Evolutionary conservation across 2,329 filamentous ascomycete genomes (phyloP).

Genomic region (Akanthomyces lecanii): DNA sequence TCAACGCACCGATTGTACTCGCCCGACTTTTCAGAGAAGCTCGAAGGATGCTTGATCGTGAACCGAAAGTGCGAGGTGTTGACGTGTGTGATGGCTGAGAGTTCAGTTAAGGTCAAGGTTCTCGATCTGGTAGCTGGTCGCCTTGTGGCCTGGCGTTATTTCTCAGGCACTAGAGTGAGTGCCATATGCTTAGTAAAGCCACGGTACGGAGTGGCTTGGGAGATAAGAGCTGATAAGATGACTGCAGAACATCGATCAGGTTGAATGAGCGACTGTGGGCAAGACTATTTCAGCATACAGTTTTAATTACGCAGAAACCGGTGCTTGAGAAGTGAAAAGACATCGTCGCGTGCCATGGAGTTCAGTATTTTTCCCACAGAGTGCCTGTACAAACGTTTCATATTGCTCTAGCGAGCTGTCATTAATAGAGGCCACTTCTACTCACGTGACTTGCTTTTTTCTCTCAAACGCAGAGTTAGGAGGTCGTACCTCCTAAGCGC

Average conservation of each 20-base stretch:
- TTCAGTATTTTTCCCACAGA: too few species aligned
- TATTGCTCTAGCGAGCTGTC: not conserved
- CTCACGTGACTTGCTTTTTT: slow-evolving; percentile 12
- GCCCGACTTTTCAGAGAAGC: not conserved
- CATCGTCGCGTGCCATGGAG: too few species aligned
- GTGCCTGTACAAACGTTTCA: too few species aligned
- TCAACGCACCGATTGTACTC: too few species aligned
- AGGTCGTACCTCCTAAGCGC: slow-evolving; percentile 9
- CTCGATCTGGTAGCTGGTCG: not conserved
- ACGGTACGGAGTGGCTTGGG: not conserved
- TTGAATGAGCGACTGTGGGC: not conserved
- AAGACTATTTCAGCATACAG: not conserved
- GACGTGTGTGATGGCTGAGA: not conserved
- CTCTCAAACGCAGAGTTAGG: not conserved
- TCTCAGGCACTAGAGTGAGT: not conserved
- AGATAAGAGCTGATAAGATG: slow-evolving; percentile 3
- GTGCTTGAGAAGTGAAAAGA: too few species aligned
- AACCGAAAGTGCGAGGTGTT: not conserved
- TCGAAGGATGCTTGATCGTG: not conserved
- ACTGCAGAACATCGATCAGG: not conserved
- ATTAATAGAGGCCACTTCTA: not conserved
- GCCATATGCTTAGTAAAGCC: not conserved
- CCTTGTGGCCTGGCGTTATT: slow-evolving; percentile 9
- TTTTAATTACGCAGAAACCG: too few species aligned
- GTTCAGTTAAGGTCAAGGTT: not conserved